Evolutionary conservation across 2,329 filamentous ascomycete genomes (phyloP), one percentile per base, ranked within the genome.

Genomic region (Pyrenophora seminiperda): DNA sequence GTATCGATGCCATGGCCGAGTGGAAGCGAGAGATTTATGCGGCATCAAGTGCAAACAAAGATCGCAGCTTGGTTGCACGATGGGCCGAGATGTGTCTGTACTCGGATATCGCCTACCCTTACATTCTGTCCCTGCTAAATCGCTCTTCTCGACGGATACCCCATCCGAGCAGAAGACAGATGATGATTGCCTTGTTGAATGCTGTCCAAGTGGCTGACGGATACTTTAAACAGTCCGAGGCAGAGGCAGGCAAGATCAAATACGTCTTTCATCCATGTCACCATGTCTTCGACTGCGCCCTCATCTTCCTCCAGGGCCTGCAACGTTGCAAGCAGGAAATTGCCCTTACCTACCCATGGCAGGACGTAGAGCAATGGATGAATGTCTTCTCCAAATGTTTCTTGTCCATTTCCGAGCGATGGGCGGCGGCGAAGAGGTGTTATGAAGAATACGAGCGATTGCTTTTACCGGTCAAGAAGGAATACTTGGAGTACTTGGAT

Each of bases 231-330:
- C 70, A 73, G 53, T 62, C 62, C 27, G 67, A 71, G 34, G 63
- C 65, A 32, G 65, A 66, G 30, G 62, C 62, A 20, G 70, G 69
- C 10, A 62, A 66, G 42, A 71, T 71, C 52, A 73, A 72, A 62
- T 73, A 73, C 43, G 70, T 73, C 13, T 73, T 73, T 41, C 70
- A 73, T 47, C 68, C 69, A 11, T 71, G 68, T 18, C 70, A 73
- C 31, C 68, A 73, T 33, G 62, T 67, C 2, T 72, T 71, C 56
- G 64, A 65, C 10, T 65, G 61, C 27, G 69, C 69, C 6, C 54
- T 67, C 7, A 58, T 71, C 6, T 72, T 73, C 33, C 54, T 73
- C 9, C 66, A 67, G 14, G 66, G 60, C 4, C 36, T 73, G 32
- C 58, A 63, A 38, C 61, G 59, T 22, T 72, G 68, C 56, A 68